phyloP scores from a whole-genome alignment of 441 rosid genomes.

The Melastoma candidum region DNA sequence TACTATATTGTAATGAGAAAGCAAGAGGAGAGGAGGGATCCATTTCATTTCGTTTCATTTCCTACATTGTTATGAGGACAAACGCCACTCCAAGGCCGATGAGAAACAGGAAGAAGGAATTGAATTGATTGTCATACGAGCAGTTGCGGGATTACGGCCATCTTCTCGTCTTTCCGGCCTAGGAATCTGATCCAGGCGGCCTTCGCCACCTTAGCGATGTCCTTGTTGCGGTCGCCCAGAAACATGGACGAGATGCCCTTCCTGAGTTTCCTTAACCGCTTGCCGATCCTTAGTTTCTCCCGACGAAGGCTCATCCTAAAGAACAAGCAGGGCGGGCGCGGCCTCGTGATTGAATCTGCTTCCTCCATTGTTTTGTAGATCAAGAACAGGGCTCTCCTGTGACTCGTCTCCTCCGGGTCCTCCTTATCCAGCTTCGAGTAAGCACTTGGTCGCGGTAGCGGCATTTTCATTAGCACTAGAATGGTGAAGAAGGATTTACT shows the following conservation, averaged over 20 bases:
- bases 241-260: conserved; percentile 8
- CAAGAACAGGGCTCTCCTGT: conserved; percentile 16
- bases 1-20: too few species aligned
- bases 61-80: too few species aligned
- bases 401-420: conserved; percentile 13
- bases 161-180: neutral
- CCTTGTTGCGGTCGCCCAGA: neutral
- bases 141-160: too few species aligned
- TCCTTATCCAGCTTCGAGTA: conserved; percentile 14
- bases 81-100: too few species aligned
- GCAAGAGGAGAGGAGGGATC: too few species aligned
- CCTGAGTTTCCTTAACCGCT: conserved; percentile 12
- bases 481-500: too few species aligned
- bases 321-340: neutral
- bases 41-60: too few species aligned
- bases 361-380: conserved; percentile 10
- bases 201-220: conserved; percentile 7
- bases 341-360: neutral
- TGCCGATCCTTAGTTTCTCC: conserved; percentile 12
- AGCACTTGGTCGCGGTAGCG: neutral
- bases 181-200: neutral
- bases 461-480: too few species aligned
- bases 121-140: too few species aligned
- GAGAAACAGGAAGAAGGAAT: too few species aligned
- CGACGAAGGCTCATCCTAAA: conserved; percentile 5